phyloP scores from a whole-genome alignment of 1,139 yeast species.

The Debaryomyces robertsiae region DNA sequence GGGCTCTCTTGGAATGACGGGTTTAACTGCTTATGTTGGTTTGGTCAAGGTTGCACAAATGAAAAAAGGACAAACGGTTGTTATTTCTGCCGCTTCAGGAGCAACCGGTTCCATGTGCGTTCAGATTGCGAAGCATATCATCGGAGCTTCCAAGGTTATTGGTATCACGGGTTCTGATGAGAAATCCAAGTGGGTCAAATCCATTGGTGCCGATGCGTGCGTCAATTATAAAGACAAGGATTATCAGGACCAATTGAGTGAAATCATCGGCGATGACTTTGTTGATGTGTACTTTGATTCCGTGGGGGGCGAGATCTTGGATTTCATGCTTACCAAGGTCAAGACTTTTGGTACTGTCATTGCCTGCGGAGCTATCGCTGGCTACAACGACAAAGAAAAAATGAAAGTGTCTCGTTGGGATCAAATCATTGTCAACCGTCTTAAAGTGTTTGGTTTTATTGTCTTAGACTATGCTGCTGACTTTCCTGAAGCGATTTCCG shows the following conservation, averaged over 20 bases:
- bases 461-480: slow-evolving; percentile 38
- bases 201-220: slow-evolving; percentile 34
- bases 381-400: slow-evolving; percentile 50
- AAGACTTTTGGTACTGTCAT: slow-evolving; percentile 48
- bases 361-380: slow-evolving; percentile 66
- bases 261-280: slow-evolving; percentile 47
- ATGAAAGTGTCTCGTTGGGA: slow-evolving; percentile 40
- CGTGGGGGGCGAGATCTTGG: slow-evolving; percentile 66
- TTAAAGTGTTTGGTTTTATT: slow-evolving; percentile 52
- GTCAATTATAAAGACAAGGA: slow-evolving; percentile 31
- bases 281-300: slow-evolving; percentile 57
- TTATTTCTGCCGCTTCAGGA: slow-evolving; percentile 37
- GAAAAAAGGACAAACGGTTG: slow-evolving; percentile 28
- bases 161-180: slow-evolving; percentile 35
- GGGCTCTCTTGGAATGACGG: slow-evolving; percentile 42
- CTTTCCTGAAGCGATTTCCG: slow-evolving; percentile 38
- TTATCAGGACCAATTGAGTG: slow-evolving; percentile 43
- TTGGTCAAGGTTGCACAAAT: slow-evolving; percentile 27
- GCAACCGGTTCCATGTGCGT: slow-evolving; percentile 37
- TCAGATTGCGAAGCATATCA: slow-evolving; percentile 32
- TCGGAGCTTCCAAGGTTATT: slow-evolving; percentile 31
- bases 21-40: slow-evolving; percentile 35
- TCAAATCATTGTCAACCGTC: slow-evolving; percentile 48
- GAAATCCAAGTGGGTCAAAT: slow-evolving; percentile 32
- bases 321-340: slow-evolving; percentile 43